Evolutionary conservation across 2,329 filamentous ascomycete genomes (phyloP).

Genomic region (Penicillium sp.): DNA sequence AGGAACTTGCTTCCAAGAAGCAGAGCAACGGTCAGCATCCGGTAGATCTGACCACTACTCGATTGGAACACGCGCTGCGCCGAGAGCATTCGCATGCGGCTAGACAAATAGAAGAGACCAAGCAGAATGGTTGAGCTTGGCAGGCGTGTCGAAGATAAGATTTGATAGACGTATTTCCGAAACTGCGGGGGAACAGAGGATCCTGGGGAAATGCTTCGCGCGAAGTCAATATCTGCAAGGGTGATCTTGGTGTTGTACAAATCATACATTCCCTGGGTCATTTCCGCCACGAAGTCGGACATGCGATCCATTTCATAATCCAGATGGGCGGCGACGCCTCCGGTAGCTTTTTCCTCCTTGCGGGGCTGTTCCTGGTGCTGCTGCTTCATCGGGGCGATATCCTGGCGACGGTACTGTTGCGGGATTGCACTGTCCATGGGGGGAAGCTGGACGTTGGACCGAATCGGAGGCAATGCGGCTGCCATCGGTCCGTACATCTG

Average conservation of each 20-base stretch:
- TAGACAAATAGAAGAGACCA: slow-evolving; percentile 86
- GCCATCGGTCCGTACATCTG: slow-evolving; percentile 41
- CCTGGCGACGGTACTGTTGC: slow-evolving; percentile 47
- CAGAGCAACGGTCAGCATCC: slow-evolving; percentile 81
- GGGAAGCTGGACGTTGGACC: slow-evolving; percentile 43
- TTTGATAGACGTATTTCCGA: slow-evolving; percentile 89
- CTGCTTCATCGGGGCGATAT: slow-evolving; percentile 34
- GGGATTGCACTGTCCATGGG: slow-evolving; percentile 48
- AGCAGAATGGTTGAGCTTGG: slow-evolving; percentile 90
- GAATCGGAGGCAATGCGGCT: slow-evolving; percentile 46
- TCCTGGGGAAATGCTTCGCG: slow-evolving; percentile 66
- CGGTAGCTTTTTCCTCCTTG: slow-evolving; percentile 71
- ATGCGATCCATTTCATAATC: slow-evolving; percentile 97
- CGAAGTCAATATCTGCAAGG: slow-evolving; percentile 66
- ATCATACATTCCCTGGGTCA: slow-evolving; percentile 75
- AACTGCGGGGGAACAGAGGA: slow-evolving; percentile 71
- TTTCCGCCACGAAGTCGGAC: slow-evolving; percentile 93
- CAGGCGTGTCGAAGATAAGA: slow-evolving; percentile 85
- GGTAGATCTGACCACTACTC: slow-evolving; percentile 75
- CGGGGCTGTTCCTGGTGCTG: slow-evolving; percentile 38
- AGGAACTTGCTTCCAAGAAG: slow-evolving; percentile 93
- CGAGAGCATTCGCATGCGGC: slow-evolving; percentile 77
- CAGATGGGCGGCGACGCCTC: slow-evolving; percentile 89
- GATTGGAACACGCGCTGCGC: slow-evolving; percentile 58
- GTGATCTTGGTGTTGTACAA: slow-evolving; percentile 59